Conservation (phyloP, 257 asterid genomes). For the Capsicum chinense region DNA sequence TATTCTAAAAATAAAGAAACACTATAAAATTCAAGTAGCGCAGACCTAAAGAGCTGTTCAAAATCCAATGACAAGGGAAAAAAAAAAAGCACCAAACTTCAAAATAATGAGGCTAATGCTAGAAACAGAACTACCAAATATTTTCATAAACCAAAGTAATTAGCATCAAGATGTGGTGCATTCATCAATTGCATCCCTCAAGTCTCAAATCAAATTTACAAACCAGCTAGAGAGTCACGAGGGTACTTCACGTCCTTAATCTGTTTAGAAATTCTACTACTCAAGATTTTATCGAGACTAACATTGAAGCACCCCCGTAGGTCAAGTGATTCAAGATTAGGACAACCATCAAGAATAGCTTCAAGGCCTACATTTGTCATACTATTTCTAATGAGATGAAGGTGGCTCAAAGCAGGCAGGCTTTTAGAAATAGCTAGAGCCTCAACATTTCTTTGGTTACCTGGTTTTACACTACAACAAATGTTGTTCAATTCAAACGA, state of each 20-base stretch:
- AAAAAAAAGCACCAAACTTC: too few relatives aligned
- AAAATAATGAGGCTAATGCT: too few relatives aligned
- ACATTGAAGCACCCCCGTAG: not conserved
- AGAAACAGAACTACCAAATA: too few relatives aligned
- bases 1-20: too few relatives aligned
- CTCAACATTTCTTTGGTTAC: not conserved
- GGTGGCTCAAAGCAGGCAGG: not conserved
- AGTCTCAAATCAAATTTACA: too few relatives aligned
- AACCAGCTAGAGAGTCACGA: not conserved
- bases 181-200: too few relatives aligned
- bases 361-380: not conserved
- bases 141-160: too few relatives aligned
- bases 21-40: too few relatives aligned
- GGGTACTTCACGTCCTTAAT: not conserved
- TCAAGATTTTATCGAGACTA: not conserved
- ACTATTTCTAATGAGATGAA: too few relatives aligned
- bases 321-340: not conserved
- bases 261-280: not conserved
- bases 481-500: slow-evolving; percentile 31
- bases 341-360: not conserved
- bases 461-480: not conserved
- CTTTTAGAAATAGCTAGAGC: slow-evolving; percentile 20
- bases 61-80: too few relatives aligned
- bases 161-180: too few relatives aligned
- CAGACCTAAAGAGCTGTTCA: too few relatives aligned